Base-by-base conservation (phyloP, 306 rosid genomes). In the Dalbergia oliveri region DNA sequence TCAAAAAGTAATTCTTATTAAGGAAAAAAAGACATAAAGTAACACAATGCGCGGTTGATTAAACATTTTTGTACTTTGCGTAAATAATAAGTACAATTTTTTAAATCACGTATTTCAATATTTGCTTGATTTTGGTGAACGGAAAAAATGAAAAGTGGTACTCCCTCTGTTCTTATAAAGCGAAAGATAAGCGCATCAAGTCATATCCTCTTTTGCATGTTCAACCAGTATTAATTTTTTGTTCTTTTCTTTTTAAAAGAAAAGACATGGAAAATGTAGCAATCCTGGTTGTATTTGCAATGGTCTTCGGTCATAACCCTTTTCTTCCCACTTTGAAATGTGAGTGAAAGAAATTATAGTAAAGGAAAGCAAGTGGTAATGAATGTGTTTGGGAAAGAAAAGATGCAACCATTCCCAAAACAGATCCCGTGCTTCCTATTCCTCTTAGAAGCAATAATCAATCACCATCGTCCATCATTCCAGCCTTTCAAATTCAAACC, bases 401-500 rank as follows among this genome's bases (percentile, higher is more conserved):
- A 78, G 73, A 75, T 37, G 80, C 64, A 73, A 59, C 72, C 88
- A 81, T 83, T 85, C 81, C 88, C 95, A 82, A 92, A 82, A 90
- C 84, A 82, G 78, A 86, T 74, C 76, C 86, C 81, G 70, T 79
- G 87, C 84, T 85, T 73, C 72, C 54, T 21, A n/a, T 5, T 65
- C 14, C 76, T 58, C 75, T 82, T 70, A 49, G 79, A 84, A 81
- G 72, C 78, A 86, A 91, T 87, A 86, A 84, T 79, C 10, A 54
- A 81, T 82, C 79, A 44, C 43, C 66, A 64, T 14, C 44, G 12
- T 7, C 31, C 15, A 16, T 12, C 31, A 67, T 43, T 50, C 58
- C 3, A 6, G 23, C 66, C 70, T 65, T 85, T 88, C 86, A 83
- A 91, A 89, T 90, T 91, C 82, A 84, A 90, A 88, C 76, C 67